Conservation (phyloP, 108 stramenopile genomes). For the Cyclotella distinguenda region DNA sequence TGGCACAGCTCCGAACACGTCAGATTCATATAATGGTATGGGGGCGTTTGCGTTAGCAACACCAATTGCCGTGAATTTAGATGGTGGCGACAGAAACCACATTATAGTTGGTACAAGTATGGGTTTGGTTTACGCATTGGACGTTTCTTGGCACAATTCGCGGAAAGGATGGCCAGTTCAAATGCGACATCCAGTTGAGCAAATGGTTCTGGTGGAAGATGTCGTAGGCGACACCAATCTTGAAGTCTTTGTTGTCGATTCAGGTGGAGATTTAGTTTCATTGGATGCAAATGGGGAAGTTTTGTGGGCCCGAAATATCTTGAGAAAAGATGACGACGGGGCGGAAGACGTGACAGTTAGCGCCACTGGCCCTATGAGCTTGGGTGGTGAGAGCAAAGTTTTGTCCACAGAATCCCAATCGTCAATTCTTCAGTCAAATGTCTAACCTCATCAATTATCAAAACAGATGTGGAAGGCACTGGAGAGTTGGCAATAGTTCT, state of each 20-base stretch:
- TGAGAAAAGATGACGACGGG: conserved; percentile 32
- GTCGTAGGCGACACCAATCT: conserved; percentile 74
- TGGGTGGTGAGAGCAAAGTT: conserved; percentile 37
- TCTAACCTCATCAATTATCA: background rate
- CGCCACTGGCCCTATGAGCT: conserved; percentile 63
- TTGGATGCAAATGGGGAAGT: conserved; percentile 60
- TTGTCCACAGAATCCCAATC: background rate
- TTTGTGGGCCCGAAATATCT: conserved; percentile 72
- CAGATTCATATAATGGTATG: conserved; percentile 47
- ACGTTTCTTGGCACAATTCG: conserved; percentile 43
- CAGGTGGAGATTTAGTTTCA: conserved; percentile 70
- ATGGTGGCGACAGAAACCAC: conserved; percentile 63
- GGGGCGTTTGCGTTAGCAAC: conserved; percentile 76
- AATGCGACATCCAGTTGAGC: conserved; percentile 63
- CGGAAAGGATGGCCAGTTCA: conserved; percentile 72
- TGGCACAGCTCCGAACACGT: conserved; percentile 51
- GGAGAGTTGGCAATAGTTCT: conserved; percentile 68
- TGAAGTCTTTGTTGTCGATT: conserved; percentile 76
- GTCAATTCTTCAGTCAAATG: background rate
- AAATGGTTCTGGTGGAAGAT: conserved; percentile 74
- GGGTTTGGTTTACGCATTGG: conserved; percentile 75
- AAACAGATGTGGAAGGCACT: conserved; percentile 65
- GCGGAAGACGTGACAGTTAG: conserved; percentile 34
- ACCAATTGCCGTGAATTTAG: conserved; percentile 72
- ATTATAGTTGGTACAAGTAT: conserved; percentile 77